A percentile compares a stretch with the other conserved stretches of the same genome.
These are phyloP conservation scores for Xanthoparmelia taractica DNA, from an alignment of 495 filamentous ascomycete genomes.

Conservation along the genomic window DNA sequence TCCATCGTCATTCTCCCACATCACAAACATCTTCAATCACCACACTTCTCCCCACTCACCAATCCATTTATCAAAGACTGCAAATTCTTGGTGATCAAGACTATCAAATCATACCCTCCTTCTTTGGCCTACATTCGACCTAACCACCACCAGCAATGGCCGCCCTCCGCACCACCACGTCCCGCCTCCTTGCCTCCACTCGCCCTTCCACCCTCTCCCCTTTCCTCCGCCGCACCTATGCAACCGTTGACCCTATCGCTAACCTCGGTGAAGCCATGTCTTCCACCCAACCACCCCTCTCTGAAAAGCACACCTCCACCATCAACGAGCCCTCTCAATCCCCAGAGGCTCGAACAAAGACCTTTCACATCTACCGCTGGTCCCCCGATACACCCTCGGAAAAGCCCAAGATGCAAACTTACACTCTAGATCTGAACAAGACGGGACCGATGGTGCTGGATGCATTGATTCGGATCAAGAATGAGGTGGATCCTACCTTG, in stretches of 20 bases:
- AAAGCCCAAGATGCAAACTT: conserved; percentile 93
- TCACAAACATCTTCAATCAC: neutral
- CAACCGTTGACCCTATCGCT: conserved; percentile 42
- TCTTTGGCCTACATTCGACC: neutral
- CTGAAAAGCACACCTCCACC: conserved; percentile 46
- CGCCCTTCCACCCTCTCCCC: conserved; percentile 45
- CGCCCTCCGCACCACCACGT: conserved; percentile 62
- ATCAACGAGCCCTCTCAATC: conserved; percentile 48
- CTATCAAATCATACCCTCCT: neutral
- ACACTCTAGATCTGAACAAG: conserved; percentile 93
- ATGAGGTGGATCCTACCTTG: conserved; percentile 92
- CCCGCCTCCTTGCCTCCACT: conserved; percentile 55
- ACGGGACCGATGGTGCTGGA: conserved; percentile 98
- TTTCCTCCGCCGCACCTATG: conserved; percentile 41
- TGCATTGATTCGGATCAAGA: conserved; percentile 96
- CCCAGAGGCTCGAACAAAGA: conserved; percentile 64
- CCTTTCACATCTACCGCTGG: conserved; percentile 99
- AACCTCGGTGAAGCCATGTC: conserved; percentile 33
- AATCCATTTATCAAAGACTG: neutral
- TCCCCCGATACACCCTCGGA: conserved; percentile 81
- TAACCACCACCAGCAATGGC: conserved; percentile 50
- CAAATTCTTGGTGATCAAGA: neutral
- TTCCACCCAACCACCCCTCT: conserved; percentile 28
- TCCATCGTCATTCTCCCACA: neutral
- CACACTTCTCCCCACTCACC: neutral